These are phyloP conservation scores for Ambrosiella beaveri DNA, from an alignment of 2,329 filamentous ascomycete species.

Conservation along the genomic window DNA sequence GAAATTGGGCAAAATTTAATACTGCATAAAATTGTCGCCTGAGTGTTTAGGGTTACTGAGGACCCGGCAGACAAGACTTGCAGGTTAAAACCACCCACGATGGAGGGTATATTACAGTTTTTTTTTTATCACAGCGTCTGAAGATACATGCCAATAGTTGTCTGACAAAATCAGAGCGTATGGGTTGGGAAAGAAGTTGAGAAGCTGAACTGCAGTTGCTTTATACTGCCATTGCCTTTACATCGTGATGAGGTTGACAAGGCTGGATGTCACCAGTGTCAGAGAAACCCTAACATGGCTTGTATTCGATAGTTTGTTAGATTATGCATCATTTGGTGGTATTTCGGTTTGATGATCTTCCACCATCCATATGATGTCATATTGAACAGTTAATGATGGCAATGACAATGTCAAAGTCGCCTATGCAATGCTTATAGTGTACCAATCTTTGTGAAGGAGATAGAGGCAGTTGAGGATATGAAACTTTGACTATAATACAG, in stretches of 20 bases:
- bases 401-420: neutral
- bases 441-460: neutral
- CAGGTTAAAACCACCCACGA: neutral
- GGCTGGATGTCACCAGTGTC: neutral
- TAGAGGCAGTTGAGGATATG: neutral
- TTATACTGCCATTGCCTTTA: neutral
- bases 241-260: neutral
- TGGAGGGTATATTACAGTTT: neutral
- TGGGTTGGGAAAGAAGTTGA: neutral
- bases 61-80: neutral
- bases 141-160: neutral
- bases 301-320: neutral
- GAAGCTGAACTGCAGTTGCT: neutral
- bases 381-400: neutral
- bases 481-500: neutral
- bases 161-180: neutral
- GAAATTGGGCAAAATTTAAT: neutral
- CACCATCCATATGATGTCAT: neutral
- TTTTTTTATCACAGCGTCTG: neutral
- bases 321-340: neutral
- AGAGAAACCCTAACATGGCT: neutral
- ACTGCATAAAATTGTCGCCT: neutral
- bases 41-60: neutral
- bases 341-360: neutral
- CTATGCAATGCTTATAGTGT: neutral